Base-by-base conservation (phyloP, 192 early-diverging fungal species). In the Backusella parvicylindrica region DNA sequence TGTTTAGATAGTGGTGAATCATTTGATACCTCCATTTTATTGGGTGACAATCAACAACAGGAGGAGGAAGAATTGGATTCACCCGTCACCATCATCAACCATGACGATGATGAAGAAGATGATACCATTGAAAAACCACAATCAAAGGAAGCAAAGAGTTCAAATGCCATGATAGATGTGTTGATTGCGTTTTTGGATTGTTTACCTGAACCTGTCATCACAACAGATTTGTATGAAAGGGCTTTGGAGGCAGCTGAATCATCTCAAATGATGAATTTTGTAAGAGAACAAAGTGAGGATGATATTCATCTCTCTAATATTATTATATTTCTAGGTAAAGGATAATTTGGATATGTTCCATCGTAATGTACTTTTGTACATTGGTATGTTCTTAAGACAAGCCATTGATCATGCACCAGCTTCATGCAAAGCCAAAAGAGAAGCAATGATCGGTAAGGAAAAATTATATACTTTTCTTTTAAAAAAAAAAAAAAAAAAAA, bases 331-430 rank as follows among this genome's bases (percentile, higher is more conserved):
- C 70, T 86, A 93, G 78, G 83, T 88, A 12, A 80, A 89, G 11
- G 84, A 88, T 78, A 72, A 79, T 21, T 71, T 95, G 74, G 91
- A 94, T 8, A 80, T 85, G 0, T 85, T 88, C 16, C 89, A 92
- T 83, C 88, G 89, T 28, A 92, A 93, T 70, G 91, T 92, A 1
- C 90, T 97, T 47, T 84, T 92, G 30, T 97, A 96, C 74, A 70
- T 97, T 40, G 85, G 89, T n/a, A 87, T 87, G 26, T 96, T 97
- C 71, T 76, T 97, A 68, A 76, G 86, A 13, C 94, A 95, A 69
- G 84, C 84, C 68, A 87, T 91, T 33, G 43, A 70, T 11, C 40
- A 53, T 66, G 64, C 73, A 23, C 77, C 81, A 1, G 53, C 26
- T 12, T 18, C 23, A 7, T 71, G 41, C 26, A 53, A 72, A 53